These are phyloP conservation scores for Flueggea neowawraea DNA, from an alignment of 441 rosid genomes.

Conservation along the genomic window DNA sequence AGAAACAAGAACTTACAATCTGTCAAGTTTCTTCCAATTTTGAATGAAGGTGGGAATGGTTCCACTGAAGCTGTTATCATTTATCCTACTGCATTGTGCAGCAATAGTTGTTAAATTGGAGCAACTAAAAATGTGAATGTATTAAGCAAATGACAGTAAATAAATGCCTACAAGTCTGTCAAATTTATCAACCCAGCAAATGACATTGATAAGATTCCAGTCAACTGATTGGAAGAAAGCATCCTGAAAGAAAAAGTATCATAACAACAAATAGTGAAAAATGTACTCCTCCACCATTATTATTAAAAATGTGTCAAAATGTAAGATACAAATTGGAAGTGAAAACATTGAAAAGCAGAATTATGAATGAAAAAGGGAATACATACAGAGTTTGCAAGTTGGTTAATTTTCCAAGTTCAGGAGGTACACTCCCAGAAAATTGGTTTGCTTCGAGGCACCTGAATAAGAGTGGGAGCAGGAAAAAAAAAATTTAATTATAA, in stretches of 20 bases:
- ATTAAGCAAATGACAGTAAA: slow-evolving; percentile 12
- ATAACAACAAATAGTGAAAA: slow-evolving; percentile 15
- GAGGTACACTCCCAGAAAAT: slow-evolving; percentile 63
- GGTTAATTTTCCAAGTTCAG: slow-evolving; percentile 63
- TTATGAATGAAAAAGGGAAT: slow-evolving; percentile 3
- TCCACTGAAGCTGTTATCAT: slow-evolving; percentile 56
- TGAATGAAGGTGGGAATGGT: slow-evolving; percentile 39
- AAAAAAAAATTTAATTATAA: slow-evolving; percentile 6
- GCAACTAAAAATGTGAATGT: slow-evolving; percentile 5
- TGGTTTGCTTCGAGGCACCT: slow-evolving; percentile 77
- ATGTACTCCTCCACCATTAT: slow-evolving; percentile 4
- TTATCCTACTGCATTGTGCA: slow-evolving; percentile 46
- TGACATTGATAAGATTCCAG: slow-evolving; percentile 57
- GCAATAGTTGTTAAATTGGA: slow-evolving; percentile 22
- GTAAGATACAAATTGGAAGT: too few relatives aligned
- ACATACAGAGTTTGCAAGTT: slow-evolving; percentile 58
- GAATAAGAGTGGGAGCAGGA: slow-evolving; percentile 1
- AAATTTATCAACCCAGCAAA: slow-evolving; percentile 50
- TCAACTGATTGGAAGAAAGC: slow-evolving; percentile 70
- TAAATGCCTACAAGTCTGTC: slow-evolving; percentile 54
- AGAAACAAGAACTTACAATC: slow-evolving; percentile 30
- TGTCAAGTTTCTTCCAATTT: slow-evolving; percentile 41
- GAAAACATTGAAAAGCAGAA: neutral
- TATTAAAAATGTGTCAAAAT: neutral
- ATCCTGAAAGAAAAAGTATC: slow-evolving; percentile 38